Evolutionary conservation across 2,329 filamentous ascomycete species (phyloP).

Genomic region (Colletotrichum nymphaeae): DNA sequence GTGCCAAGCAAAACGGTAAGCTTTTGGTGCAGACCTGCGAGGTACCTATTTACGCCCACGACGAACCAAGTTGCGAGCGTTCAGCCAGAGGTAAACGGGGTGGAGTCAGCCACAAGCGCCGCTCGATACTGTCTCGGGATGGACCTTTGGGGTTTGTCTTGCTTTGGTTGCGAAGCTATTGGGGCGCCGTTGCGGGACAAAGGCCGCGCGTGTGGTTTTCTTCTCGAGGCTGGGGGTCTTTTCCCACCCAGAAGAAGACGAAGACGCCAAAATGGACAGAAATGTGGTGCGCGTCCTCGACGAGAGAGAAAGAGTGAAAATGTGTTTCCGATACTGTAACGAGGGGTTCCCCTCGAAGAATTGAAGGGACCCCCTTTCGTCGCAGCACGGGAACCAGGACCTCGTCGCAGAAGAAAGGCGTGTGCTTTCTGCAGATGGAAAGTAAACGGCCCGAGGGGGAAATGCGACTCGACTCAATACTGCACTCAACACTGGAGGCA

Average conservation of each 20-base stretch:
- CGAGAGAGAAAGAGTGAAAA: not conserved
- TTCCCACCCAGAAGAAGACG: not conserved
- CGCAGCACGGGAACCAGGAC: slow-evolving; percentile 18
- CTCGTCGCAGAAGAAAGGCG: slow-evolving; percentile 22
- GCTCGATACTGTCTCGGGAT: slow-evolving; percentile 22
- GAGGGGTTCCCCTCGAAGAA: slow-evolving; percentile 8
- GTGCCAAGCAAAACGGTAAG: slow-evolving; percentile 12
- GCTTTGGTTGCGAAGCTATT: not conserved
- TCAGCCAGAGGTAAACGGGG: slow-evolving; percentile 19
- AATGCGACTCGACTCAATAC: not conserved
- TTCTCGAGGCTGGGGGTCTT: not conserved
- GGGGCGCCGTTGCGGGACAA: slow-evolving; percentile 20
- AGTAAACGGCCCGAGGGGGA: not conserved
- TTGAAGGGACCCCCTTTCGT: not conserved
- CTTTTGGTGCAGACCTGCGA: not conserved
- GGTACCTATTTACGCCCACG: not conserved
- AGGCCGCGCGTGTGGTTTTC: not conserved
- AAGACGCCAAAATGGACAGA: not conserved
- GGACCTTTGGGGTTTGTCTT: not conserved
- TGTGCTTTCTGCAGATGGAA: slow-evolving; percentile 9
- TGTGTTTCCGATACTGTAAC: not conserved
- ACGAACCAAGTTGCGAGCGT: not conserved
- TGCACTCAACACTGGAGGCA: not conserved
- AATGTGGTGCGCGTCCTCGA: not conserved
- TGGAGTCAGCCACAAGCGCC: slow-evolving; percentile 28